Conservation (phyloP, 2,329 filamentous ascomycete genomes). For the Sphaerostilbella broomeana region DNA sequence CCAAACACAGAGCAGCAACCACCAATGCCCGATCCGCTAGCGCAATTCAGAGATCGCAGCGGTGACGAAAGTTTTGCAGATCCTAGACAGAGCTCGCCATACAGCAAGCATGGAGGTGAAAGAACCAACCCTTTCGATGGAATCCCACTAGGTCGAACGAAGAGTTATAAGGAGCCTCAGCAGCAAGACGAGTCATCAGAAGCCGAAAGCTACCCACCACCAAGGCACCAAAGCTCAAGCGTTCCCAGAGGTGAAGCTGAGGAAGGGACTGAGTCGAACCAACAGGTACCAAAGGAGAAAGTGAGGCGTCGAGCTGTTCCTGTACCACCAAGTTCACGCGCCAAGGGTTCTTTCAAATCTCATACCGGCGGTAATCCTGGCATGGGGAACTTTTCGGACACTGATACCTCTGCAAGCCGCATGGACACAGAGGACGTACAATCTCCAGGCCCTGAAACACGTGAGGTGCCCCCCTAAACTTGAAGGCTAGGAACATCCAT, state of each 20-base stretch:
- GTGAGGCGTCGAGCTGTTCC: conserved; percentile 1
- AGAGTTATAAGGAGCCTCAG: conserved; percentile 36
- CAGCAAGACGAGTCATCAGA: conserved; percentile 22
- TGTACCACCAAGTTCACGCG: conserved; percentile 4
- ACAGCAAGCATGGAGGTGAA: conserved; percentile 50
- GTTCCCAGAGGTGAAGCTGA: conserved; percentile 16
- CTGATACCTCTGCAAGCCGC: not conserved
- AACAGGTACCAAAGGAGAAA: conserved; percentile 1
- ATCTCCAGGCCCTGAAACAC: too few relatives aligned
- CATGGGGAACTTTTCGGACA: not conserved
- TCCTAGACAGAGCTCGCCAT: conserved; percentile 51
- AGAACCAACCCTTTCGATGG: conserved; percentile 53
- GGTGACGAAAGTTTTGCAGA: conserved; percentile 34
- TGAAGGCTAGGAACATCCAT: too few relatives aligned
- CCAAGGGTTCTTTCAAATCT: conserved; percentile 8
- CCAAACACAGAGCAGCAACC: conserved; percentile 21
- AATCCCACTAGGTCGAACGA: conserved; percentile 36
- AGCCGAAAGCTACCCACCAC: conserved; percentile 18
- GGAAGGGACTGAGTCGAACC: not conserved
- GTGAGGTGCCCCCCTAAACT: conserved; percentile 3
- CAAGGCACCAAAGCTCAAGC: conserved; percentile 27
- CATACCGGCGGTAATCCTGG: conserved; percentile 2
- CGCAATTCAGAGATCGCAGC: conserved; percentile 34
- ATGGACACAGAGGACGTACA: not conserved
- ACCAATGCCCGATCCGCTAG: conserved; percentile 40